phyloP scores from a whole-genome alignment of 2,329 filamentous ascomycete species.

The Colletotrichum tofieldiae region DNA sequence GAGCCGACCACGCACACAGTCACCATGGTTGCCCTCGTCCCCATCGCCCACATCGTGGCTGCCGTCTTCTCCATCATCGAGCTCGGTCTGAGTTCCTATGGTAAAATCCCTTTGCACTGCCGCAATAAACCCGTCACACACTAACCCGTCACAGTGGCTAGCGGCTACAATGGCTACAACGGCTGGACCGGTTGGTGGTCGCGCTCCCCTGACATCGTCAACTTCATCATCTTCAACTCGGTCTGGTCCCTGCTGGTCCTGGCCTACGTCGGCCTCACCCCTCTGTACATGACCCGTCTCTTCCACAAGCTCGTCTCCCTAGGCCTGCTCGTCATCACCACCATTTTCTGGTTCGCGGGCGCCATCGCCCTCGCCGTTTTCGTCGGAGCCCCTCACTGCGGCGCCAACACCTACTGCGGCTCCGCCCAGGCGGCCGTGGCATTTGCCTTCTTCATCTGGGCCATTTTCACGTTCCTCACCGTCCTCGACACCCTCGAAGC shows the following conservation, averaged over 20 bases:
- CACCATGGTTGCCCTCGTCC: constrained; percentile 36
- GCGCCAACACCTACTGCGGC: constrained; percentile 70
- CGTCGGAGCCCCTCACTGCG: constrained; percentile 70
- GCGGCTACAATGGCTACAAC: constrained; percentile 54
- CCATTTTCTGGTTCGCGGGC: constrained; percentile 92
- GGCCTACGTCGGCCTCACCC: constrained; percentile 78
- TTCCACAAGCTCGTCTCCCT: constrained; percentile 78
- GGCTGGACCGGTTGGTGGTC: constrained; percentile 46
- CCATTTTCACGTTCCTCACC: constrained; percentile 63
- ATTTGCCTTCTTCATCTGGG: constrained; percentile 77
- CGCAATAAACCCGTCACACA: background rate
- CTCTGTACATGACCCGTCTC: constrained; percentile 72
- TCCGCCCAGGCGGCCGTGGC: constrained; percentile 75
- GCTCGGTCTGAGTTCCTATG: constrained; percentile 81
- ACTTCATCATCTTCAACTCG: constrained; percentile 85
- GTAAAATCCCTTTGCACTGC: constrained; percentile 56
- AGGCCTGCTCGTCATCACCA: constrained; percentile 79
- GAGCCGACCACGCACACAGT: background rate
- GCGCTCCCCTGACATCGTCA: constrained; percentile 68
- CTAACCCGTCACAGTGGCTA: constrained; percentile 64
- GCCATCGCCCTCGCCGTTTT: constrained; percentile 83
- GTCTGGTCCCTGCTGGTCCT: constrained; percentile 84
- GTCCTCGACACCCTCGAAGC: constrained; percentile 63
- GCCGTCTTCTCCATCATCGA: constrained; percentile 80
- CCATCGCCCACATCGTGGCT: constrained; percentile 71